Base-by-base conservation (phyloP, 202 grass and related monocot species). In the Bolboschoenoplectus hybrid region DNA sequence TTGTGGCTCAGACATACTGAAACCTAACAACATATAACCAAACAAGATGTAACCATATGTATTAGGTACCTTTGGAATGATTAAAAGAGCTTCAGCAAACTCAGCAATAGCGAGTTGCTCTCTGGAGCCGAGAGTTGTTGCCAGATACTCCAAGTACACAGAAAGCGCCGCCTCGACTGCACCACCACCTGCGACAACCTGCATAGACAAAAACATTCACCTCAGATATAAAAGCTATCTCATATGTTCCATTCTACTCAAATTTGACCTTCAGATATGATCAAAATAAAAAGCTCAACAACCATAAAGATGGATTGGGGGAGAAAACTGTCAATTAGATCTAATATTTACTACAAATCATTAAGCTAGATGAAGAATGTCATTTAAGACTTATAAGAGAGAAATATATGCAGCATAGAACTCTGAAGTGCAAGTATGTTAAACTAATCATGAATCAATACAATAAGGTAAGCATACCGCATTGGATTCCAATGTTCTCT, bases 21-120 rank as follows among this genome's bases (percentile, higher is more conserved):
- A 52, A 51, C 62, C 61, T 67, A 63, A 67, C 6, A 35, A 67
- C 67, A 20, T 83, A 20, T 40, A n/a, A 38, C 36, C 75, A 61
- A 39, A 14, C 38, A 83, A 83, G 32, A 70, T 84, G 12, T 41
- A 1, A 53, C 17, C n/a, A 68, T 10, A 84, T 41, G 51, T 71
- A 7, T 32, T 32, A 40, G 9, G 73, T 91, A 98, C 97, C 97
- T 98, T 98, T 1, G 93, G 97, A 63, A 96, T 98, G 63, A 98
- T 89, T 38, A 96, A 91, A 85, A 98, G 90, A 87, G 96, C 90
- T 86, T 95, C 93, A 13, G 93, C 91, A 55, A 98, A 98, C 86
- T 98, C 96, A 17, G 96, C 93, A 92, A 98, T 98, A 16, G 93
- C 96, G 57, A 98, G 52, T 81, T 98, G 93, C 82, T 98, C 96